phyloP scores from a whole-genome alignment of 257 asterid species.

The Paraleonurus japonicus region DNA sequence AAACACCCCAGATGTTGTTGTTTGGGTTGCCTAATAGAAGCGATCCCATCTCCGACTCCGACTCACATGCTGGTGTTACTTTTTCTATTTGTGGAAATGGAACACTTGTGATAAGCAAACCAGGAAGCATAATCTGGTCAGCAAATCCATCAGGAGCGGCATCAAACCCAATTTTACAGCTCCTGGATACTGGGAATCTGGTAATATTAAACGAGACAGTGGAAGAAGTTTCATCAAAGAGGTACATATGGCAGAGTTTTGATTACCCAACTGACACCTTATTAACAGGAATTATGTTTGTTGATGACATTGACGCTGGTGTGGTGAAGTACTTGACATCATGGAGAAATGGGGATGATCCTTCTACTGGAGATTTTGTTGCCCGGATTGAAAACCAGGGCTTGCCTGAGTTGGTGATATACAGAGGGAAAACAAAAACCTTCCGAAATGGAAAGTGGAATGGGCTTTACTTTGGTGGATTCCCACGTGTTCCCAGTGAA shows the following conservation, averaged over 20 bases:
- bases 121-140: slow-evolving; percentile 12
- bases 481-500: not conserved
- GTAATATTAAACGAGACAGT: not conserved
- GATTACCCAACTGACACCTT: too few species aligned
- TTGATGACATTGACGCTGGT: too few species aligned
- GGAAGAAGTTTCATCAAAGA: not conserved
- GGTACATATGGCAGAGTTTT: too few species aligned
- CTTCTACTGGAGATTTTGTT: slow-evolving; percentile 24
- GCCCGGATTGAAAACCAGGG: slow-evolving; percentile 25
- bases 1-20: slow-evolving; percentile 23
- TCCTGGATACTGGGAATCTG: not conserved
- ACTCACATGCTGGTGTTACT: not conserved
- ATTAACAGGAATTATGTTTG: too few species aligned
- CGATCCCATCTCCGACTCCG: slow-evolving; percentile 11
- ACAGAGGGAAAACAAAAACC: not conserved
- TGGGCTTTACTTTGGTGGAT: slow-evolving; percentile 27
- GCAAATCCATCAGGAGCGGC: not conserved
- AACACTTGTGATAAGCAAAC: slow-evolving; percentile 1
- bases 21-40: slow-evolving; percentile 37
- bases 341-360: slow-evolving; percentile 23
- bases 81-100: slow-evolving; percentile 9
- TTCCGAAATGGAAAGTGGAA: slow-evolving; percentile 40
- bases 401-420: slow-evolving; percentile 24
- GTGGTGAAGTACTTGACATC: slow-evolving; percentile 24
- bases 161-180: not conserved